phyloP scores from a whole-genome alignment of 208 protist species.

The Leishmania gerbilli region DNA sequence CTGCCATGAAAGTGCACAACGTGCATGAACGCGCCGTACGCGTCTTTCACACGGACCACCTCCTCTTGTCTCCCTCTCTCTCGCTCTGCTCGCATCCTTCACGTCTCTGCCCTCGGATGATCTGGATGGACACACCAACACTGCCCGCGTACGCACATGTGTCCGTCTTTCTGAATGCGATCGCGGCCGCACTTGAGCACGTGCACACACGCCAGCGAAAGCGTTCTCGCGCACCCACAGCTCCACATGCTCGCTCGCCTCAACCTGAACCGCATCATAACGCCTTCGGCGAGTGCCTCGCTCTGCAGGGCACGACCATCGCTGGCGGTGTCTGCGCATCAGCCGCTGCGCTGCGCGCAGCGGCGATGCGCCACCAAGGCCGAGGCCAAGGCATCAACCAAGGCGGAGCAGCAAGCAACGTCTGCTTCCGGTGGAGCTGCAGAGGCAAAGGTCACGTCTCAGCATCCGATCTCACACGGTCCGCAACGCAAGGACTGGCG shows the following conservation, averaged over 20 bases:
- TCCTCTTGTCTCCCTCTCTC: neutral
- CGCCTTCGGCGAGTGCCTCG: neutral
- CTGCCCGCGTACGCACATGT: neutral
- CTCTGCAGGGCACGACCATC: neutral
- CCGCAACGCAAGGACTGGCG: constrained; percentile 81
- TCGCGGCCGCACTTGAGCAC: neutral
- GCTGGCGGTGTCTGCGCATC: neutral
- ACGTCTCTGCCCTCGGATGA: neutral
- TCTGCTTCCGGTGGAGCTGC: constrained; percentile 24
- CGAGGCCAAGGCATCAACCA: constrained; percentile 21
- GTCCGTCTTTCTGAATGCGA: neutral
- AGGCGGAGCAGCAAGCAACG: constrained; percentile 32
- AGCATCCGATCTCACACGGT: constrained; percentile 15
- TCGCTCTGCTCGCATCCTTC: neutral
- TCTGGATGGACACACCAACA: neutral
- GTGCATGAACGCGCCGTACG: neutral
- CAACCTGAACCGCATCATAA: neutral
- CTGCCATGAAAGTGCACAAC: neutral
- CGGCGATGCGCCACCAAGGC: constrained; percentile 36
- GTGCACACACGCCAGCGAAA: neutral
- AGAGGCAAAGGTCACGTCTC: constrained; percentile 24
- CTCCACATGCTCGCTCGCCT: constrained; percentile 6
- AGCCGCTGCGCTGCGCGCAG: constrained; percentile 4
- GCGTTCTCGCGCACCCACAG: neutral
- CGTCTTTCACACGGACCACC: neutral